A percentile compares a stretch with the other conserved stretches of the same genome.
These are phyloP conservation scores for Vaccinium darrowii DNA, from an alignment of 148 eudicot genomes.

Conservation along the genomic window DNA sequence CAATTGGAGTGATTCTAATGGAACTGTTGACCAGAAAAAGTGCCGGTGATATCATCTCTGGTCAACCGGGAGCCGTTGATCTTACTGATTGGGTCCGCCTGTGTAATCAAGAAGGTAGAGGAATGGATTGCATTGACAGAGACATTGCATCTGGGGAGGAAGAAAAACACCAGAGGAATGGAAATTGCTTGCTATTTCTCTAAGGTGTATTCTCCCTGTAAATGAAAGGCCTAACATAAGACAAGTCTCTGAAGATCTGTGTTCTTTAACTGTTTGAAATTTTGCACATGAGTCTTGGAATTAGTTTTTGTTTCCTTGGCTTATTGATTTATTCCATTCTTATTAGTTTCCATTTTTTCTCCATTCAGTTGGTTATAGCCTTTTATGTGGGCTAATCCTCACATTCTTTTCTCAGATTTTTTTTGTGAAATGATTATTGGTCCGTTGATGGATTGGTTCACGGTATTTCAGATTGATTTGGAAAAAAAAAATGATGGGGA, in stretches of 20 bases:
- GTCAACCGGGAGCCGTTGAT: slow-evolving; percentile 91
- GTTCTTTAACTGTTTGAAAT: slow-evolving; percentile 60
- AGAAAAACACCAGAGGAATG: slow-evolving; percentile 65
- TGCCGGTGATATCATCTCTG: slow-evolving; percentile 94
- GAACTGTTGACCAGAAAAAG: slow-evolving; percentile 87
- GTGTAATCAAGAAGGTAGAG: slow-evolving; percentile 80
- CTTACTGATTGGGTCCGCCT: slow-evolving; percentile 91
- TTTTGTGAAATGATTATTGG: too few relatives aligned
- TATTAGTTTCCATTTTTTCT: slow-evolving; percentile 20
- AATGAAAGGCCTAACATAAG: slow-evolving; percentile 87
- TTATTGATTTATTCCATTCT: slow-evolving; percentile 10
- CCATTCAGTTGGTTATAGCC: slow-evolving; percentile 37
- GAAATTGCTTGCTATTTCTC: slow-evolving; percentile 74
- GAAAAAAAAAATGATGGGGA: too few relatives aligned
- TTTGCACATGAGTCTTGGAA: slow-evolving; percentile 51
- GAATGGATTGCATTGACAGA: slow-evolving; percentile 82
- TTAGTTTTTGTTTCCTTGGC: slow-evolving; percentile 19
- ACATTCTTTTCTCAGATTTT: slow-evolving; percentile 38
- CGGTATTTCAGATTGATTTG: too few relatives aligned
- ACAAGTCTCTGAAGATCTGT: slow-evolving; percentile 67
- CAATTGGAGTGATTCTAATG: slow-evolving; percentile 87
- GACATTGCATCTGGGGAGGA: slow-evolving; percentile 63
- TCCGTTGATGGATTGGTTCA: too few relatives aligned
- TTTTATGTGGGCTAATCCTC: slow-evolving; percentile 46
- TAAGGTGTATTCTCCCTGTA: slow-evolving; percentile 86